Evolutionary conservation across 2,329 filamentous ascomycete species (phyloP), one percentile per base, ranked within the genome.

Genomic region (Pseudopyricularia cyperi): DNA sequence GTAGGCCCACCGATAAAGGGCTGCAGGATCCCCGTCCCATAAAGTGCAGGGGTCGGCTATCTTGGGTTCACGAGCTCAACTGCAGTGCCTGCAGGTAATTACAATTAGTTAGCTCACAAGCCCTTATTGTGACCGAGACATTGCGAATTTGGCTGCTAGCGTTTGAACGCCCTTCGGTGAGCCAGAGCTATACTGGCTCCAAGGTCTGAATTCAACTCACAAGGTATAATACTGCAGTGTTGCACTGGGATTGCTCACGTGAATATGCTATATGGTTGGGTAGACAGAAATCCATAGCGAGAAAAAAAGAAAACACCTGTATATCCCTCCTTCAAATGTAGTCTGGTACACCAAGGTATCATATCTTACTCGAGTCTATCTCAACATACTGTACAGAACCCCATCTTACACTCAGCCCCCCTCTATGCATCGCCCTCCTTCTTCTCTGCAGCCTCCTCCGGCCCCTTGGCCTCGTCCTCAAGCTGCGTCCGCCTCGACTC

Each of bases 401-500:
- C n/a, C 37, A 44, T 51, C 34, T 30, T 32, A 35, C 17, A 34
- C 33, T 11, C 46, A 57, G 54, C 50, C 61, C 52, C 60, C 55
- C 62, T 60, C 39, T 58, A 58, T 57, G 62, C 58, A 47, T 58
- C 54, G 39, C 3, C 60, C 47, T 58, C 59, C 52, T 59, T 59
- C 33, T 61, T 61, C 39, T 44, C 39, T 12, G 11, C 39, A 46
- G 62, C 58, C 49, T 60, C 61, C 55, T 63, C 62, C 24, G 60
- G 61, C 3, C 62, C 63, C 52, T 67, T 67, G 46, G 62, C 61
- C 59, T 87, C 83, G 59, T 90, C 86, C 62, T 96, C 89, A 65
- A 98, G 67, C 70, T 91, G 85, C 48, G 74, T 80, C 68, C 83
- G 82, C 65, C 91, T 76, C 48, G 87, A 81, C 73, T 97, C 91